Percentiles rank a stretch among this genome's conserved stretches.
These are phyloP conservation scores for Plasmodium vivax DNA, from an alignment of 169 alveolate species.

Conservation along the genomic window DNA sequence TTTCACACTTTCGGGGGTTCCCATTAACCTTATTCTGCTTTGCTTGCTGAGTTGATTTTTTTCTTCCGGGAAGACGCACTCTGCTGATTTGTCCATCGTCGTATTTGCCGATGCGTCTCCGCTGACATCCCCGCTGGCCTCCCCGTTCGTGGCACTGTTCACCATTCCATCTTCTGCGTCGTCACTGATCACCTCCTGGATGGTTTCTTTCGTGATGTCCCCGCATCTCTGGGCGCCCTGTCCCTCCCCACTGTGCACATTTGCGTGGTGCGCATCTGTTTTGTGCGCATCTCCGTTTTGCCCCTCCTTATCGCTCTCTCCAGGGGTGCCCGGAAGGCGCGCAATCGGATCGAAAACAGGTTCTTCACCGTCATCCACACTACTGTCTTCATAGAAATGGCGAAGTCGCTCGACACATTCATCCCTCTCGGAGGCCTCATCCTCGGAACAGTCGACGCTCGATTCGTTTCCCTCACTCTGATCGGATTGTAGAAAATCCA, in stretches of 20 bases:
- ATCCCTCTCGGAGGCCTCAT: conserved; percentile 31
- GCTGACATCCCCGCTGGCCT: neutral
- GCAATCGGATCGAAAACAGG: neutral
- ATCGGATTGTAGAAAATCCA: neutral
- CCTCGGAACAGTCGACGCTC: conserved; percentile 6
- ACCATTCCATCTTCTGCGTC: neutral
- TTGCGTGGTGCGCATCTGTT: neutral
- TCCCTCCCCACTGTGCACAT: neutral
- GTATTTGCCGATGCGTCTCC: neutral
- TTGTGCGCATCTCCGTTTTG: neutral
- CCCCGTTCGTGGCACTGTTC: neutral
- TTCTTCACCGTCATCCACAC: neutral
- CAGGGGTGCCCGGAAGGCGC: neutral
- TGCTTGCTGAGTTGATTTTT: neutral
- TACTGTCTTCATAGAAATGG: neutral
- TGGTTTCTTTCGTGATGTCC: neutral
- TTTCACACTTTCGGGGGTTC: conserved; percentile 44
- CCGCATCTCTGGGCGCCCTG: neutral
- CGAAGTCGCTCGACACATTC: neutral
- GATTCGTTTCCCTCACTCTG: conserved; percentile 1
- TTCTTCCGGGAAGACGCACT: neutral
- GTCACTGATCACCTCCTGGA: neutral
- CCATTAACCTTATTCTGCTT: conserved; percentile 68
- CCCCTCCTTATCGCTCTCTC: neutral
- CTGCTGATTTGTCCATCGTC: neutral